Conservation (phyloP, 768 basidiomycete genomes). For the Lactarius sanguifluus region DNA sequence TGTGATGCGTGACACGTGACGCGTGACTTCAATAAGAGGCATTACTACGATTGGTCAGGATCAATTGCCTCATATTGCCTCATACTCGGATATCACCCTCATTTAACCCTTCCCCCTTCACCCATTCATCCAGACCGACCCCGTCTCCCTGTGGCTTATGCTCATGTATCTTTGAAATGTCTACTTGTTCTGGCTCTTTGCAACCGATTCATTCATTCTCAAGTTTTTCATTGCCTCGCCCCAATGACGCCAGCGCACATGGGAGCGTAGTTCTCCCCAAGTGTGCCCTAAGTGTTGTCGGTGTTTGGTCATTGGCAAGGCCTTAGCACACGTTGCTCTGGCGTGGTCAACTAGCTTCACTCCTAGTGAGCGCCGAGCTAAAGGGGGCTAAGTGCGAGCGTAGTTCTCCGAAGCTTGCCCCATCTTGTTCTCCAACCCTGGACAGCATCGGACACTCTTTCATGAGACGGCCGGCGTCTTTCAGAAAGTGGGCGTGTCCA, state of each 20-base stretch:
- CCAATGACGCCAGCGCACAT: constrained; percentile 23
- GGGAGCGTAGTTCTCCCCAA: constrained; percentile 51
- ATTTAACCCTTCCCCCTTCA: neutral
- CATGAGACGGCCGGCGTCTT: too few species aligned
- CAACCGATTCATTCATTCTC: neutral
- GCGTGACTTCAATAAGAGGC: constrained; percentile 4
- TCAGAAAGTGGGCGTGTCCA: too few species aligned
- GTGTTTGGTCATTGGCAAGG: neutral
- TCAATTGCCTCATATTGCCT: constrained; percentile 24
- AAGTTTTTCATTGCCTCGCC: constrained; percentile 3
- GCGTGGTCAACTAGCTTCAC: neutral
- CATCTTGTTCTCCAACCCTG: neutral
- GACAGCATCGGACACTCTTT: neutral
- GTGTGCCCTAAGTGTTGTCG: constrained; percentile 33
- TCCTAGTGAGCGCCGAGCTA: neutral
- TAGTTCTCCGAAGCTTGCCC: constrained; percentile 37
- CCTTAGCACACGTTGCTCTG: neutral
- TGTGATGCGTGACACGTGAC: too few species aligned
- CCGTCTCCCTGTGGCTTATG: neutral
- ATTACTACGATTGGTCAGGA: constrained; percentile 23
- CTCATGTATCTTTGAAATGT: neutral
- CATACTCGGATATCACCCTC: neutral
- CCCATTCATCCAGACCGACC: neutral
- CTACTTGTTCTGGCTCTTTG: neutral
- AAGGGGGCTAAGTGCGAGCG: constrained; percentile 35